A percentile compares a stretch with the other conserved stretches of the same genome.
Evolutionary conservation across 2,329 filamentous ascomycete species (phyloP).

Genomic region (Magnaporthiopsis incrustans): DNA sequence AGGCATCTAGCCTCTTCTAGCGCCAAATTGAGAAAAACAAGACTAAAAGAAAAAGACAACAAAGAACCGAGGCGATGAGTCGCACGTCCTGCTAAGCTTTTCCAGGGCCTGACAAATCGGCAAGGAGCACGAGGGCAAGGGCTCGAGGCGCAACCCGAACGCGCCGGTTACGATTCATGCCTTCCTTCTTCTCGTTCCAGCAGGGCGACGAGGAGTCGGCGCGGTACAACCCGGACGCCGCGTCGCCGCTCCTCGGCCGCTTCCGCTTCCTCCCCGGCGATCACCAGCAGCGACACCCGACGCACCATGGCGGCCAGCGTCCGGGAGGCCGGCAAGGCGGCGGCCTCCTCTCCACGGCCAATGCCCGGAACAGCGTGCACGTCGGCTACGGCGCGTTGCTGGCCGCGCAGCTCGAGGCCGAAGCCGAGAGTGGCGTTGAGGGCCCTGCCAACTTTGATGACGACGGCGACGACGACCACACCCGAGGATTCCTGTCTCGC

Average conservation of each 20-base stretch:
- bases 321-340: background rate
- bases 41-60: background rate
- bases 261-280: constrained; percentile 34
- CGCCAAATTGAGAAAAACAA: background rate
- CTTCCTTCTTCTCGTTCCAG: constrained; percentile 60
- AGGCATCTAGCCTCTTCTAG: too few relatives aligned
- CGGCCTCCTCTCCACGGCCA: constrained; percentile 14
- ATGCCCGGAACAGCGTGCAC: constrained; percentile 43
- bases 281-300: constrained; percentile 6
- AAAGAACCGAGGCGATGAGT: background rate
- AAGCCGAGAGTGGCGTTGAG: constrained; percentile 21
- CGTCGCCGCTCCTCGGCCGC: constrained; percentile 54
- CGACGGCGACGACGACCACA: constrained; percentile 25
- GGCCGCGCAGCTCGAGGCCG: constrained; percentile 30
- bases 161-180: constrained; percentile 32
- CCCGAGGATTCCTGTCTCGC: constrained; percentile 9
- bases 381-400: constrained; percentile 48
- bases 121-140: background rate
- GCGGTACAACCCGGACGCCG: constrained; percentile 40
- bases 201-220: constrained; percentile 51
- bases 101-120: background rate
- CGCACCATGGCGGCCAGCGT: constrained; percentile 6
- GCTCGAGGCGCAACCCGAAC: background rate
- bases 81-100: background rate
- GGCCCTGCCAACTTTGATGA: constrained; percentile 21